Percentiles rank a stretch among this genome's conserved stretches.
phyloP scores from a whole-genome alignment of 805 yeast species.

The Kuraishia ogatae region DNA sequence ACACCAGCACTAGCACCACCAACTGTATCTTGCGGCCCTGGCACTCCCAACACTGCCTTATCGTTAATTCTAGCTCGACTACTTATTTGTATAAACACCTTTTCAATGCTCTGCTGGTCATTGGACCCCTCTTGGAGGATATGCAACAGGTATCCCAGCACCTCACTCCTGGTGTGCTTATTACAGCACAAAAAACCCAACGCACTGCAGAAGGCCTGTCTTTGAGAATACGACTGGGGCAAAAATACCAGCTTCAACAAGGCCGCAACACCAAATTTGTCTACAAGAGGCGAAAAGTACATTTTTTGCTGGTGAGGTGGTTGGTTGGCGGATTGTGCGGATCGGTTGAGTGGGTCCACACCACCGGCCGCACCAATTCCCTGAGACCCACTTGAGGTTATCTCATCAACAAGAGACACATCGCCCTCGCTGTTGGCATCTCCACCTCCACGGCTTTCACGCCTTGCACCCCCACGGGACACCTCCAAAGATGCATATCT shows the following conservation, averaged over 20 bases:
- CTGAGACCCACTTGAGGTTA: neutral
- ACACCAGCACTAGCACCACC: neutral
- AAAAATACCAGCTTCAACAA: constrained; percentile 62
- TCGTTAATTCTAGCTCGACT: constrained; percentile 31
- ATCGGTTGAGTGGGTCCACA: constrained; percentile 2
- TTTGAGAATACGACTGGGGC: constrained; percentile 55
- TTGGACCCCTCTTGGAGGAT: constrained; percentile 69
- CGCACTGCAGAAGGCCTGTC: constrained; percentile 58
- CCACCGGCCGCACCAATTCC: constrained; percentile 1
- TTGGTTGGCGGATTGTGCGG: constrained; percentile 4
- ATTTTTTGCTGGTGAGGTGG: constrained; percentile 15
- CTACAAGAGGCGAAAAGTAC: constrained; percentile 60
- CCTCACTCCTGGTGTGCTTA: constrained; percentile 71
- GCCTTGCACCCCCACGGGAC: neutral
- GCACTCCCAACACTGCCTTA: constrained; percentile 5
- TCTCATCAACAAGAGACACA: neutral
- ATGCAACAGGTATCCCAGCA: constrained; percentile 57
- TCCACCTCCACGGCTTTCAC: neutral
- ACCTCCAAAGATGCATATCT: constrained; percentile 21
- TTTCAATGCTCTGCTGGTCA: constrained; percentile 53
- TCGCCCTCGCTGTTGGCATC: neutral
- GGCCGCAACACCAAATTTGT: constrained; percentile 67
- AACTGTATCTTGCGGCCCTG: constrained; percentile 5
- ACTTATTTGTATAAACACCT: constrained; percentile 48
- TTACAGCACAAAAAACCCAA: constrained; percentile 62